Evolutionary conservation across 2,329 filamentous ascomycete species (phyloP).

Genomic region (Exutisphaerella laricina): DNA sequence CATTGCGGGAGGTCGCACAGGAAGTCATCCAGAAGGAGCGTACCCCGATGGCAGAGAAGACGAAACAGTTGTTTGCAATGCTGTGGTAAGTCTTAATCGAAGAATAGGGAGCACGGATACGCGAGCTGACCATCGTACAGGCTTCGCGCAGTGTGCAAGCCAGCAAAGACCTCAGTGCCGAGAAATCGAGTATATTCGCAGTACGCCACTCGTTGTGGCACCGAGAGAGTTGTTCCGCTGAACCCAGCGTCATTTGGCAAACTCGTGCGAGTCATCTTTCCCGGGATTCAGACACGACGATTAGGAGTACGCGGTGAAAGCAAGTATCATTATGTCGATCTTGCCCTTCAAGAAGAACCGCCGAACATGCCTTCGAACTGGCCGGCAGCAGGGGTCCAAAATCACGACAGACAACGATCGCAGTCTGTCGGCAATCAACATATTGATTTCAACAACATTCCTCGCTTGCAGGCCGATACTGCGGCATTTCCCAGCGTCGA

Average conservation of each 20-base stretch:
- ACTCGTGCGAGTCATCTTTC: conserved; percentile 91
- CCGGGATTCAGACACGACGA: conserved; percentile 85
- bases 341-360: conserved; percentile 46
- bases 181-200: conserved; percentile 90
- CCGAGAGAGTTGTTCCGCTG: conserved; percentile 85
- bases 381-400: conserved; percentile 16
- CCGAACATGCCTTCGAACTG: conserved; percentile 23
- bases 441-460: conserved; percentile 37
- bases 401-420: conserved; percentile 23
- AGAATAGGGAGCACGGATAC: no score
- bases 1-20: conserved; percentile 64
- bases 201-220: conserved; percentile 88
- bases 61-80: conserved; percentile 83
- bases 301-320: conserved; percentile 93
- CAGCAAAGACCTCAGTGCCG: conserved; percentile 79
- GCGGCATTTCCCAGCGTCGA: conserved; percentile 41
- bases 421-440: conserved; percentile 30
- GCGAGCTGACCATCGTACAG: conserved; percentile 43
- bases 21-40: conserved; percentile 75
- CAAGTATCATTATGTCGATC: conserved; percentile 83
- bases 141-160: conserved; percentile 67
- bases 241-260: conserved; percentile 98
- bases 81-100: conserved; percentile 76
- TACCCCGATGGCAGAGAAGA: conserved; percentile 74
- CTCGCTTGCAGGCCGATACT: conserved; percentile 45